Evolutionary conservation across 1,284 basidiomycete species (phyloP).

Genomic region (Tilletia horrida): DNA sequence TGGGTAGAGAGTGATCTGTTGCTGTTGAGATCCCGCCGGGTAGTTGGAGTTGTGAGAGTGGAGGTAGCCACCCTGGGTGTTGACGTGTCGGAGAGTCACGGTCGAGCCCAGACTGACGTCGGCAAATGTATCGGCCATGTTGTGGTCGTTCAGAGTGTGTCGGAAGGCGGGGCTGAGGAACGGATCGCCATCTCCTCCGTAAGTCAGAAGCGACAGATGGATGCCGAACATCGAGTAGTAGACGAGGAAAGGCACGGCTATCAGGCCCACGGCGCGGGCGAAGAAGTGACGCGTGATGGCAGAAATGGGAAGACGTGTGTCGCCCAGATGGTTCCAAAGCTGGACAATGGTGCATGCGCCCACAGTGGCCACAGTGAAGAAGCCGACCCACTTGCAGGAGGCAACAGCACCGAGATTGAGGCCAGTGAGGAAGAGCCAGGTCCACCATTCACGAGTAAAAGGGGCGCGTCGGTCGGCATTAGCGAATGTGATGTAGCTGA

Average conservation of each 20-base stretch:
- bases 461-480: conserved; percentile 74
- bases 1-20: conserved; percentile 97
- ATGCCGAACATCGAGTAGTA: conserved; percentile 95
- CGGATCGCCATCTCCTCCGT: conserved; percentile 91
- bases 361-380: conserved; percentile 96
- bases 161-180: conserved; percentile 99
- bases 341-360: conserved; percentile 80
- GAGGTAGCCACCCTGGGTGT: conserved; percentile 95
- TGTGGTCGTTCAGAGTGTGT: conserved; percentile 84
- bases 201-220: conserved; percentile 82
- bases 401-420: conserved; percentile 84
- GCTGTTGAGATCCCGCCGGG: conserved; percentile 70
- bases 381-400: conserved; percentile 95
- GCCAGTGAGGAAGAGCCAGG: conserved; percentile 82
- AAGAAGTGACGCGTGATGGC: conserved; percentile 78
- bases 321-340: conserved; percentile 86
- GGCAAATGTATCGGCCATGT: conserved; percentile 83
- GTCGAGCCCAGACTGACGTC: conserved; percentile 83
- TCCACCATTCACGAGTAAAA: conserved; percentile 87
- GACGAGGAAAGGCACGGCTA: conserved; percentile 75
- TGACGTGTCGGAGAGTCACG: conserved; percentile 79
- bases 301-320: conserved; percentile 72
- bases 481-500: conserved; percentile 83
- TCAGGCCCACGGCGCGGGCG: conserved; percentile 83
- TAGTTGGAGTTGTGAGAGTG: conserved; percentile 91